These are phyloP conservation scores for Balamuthia mandrillaris DNA, from an alignment of 208 protist species.

Conservation along the genomic window DNA sequence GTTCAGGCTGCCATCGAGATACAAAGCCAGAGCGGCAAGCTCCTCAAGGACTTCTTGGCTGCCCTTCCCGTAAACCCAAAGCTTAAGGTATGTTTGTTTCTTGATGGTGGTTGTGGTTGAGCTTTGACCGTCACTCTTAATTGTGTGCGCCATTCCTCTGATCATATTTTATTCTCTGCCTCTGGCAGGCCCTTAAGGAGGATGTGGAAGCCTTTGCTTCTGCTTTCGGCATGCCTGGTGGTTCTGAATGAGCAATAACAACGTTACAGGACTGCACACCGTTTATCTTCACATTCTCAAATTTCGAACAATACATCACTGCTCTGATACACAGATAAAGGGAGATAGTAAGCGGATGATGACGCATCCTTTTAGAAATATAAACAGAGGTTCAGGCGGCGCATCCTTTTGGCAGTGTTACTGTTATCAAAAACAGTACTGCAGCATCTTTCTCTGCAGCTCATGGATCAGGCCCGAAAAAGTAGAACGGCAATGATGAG, in stretches of 20 bases:
- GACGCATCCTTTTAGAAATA: background rate
- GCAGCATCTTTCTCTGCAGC: background rate
- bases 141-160: too few species aligned
- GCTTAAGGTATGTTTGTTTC: constrained; percentile 30
- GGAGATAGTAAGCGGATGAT: background rate
- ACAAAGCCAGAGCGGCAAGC: constrained; percentile 63
- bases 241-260: background rate
- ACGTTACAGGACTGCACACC: background rate
- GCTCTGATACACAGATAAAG: background rate
- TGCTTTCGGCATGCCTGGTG: constrained; percentile 80
- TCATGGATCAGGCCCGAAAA: background rate
- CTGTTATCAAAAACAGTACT: background rate
- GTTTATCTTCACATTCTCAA: too few species aligned
- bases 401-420: background rate
- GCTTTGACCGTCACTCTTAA: too few species aligned
- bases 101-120: background rate
- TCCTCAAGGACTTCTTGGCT: constrained; percentile 74
- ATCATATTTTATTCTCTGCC: background rate
- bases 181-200: constrained; percentile 58
- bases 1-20: constrained; percentile 79
- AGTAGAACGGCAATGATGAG: background rate
- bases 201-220: constrained; percentile 82
- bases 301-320: background rate
- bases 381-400: background rate
- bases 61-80: constrained; percentile 60